These are phyloP conservation scores for Yamadazyma songkhlaensis DNA, from an alignment of 1,139 yeast species.

Conservation along the genomic window DNA sequence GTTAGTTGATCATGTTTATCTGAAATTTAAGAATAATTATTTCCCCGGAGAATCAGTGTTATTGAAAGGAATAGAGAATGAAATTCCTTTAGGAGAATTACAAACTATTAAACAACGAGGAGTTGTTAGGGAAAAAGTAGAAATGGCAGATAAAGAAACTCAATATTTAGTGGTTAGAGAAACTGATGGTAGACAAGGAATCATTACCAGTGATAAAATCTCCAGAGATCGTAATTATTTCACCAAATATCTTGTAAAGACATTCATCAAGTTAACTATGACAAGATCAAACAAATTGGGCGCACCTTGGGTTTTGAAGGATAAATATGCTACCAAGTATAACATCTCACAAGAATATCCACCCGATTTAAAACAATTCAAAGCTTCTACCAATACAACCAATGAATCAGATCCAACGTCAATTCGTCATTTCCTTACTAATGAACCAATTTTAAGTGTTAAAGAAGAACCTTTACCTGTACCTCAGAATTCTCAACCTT, in stretches of 20 bases:
- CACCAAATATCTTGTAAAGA: constrained; percentile 86
- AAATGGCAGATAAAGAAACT: constrained; percentile 44
- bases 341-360: constrained; percentile 61
- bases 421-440: constrained; percentile 14
- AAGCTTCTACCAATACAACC: constrained; percentile 38
- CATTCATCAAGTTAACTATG: constrained; percentile 83
- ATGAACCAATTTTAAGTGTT: constrained; percentile 3
- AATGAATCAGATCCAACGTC: constrained; percentile 23
- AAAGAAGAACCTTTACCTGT: neutral
- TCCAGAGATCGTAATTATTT: constrained; percentile 82
- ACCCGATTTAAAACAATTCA: constrained; percentile 44
- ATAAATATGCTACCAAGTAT: constrained; percentile 62
- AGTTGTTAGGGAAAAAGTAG: constrained; percentile 45
- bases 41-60: constrained; percentile 88
- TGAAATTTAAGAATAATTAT: constrained; percentile 74
- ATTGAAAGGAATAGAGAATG: constrained; percentile 42
- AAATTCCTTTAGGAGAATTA: constrained; percentile 11
- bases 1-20: constrained; percentile 80
- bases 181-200: constrained; percentile 55
- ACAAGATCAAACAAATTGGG: constrained; percentile 82
- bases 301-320: constrained; percentile 96
- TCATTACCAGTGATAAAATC: constrained; percentile 71
- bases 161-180: constrained; percentile 62
- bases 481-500: neutral
- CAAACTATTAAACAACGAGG: constrained; percentile 31